These are phyloP conservation scores for Wallacemonas collosoma DNA, from an alignment of 208 protist genomes.

Conservation along the genomic window DNA sequence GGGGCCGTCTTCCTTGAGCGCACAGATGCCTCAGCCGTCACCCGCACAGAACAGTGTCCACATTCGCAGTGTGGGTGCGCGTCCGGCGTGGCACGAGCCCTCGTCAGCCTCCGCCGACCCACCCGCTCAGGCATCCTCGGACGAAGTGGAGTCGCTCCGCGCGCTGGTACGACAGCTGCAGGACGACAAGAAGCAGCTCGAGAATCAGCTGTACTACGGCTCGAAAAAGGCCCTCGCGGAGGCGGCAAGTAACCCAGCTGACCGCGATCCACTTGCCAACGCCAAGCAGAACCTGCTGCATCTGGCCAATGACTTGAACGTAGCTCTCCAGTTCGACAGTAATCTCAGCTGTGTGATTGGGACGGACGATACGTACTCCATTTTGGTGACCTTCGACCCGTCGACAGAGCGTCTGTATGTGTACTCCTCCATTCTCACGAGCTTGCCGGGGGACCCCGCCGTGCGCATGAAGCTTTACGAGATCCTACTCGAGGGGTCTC, in stretches of 20 bases:
- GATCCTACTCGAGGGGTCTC: constrained; percentile 69
- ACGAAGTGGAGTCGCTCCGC: constrained; percentile 18
- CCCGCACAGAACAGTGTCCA: too few relatives aligned
- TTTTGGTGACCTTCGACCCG: constrained; percentile 75
- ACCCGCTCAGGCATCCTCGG: neutral
- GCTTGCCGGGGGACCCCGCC: constrained; percentile 40
- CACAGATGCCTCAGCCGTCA: too few relatives aligned
- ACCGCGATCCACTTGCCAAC: constrained; percentile 38
- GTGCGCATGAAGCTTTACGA: constrained; percentile 77
- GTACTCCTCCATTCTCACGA: constrained; percentile 72
- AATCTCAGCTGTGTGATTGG: constrained; percentile 79
- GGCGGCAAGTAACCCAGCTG: neutral
- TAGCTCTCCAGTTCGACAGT: constrained; percentile 65
- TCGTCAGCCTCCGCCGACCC: neutral
- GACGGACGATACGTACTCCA: constrained; percentile 58
- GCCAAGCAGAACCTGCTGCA: constrained; percentile 56
- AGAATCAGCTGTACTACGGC: constrained; percentile 24
- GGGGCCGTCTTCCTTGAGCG: too few relatives aligned
- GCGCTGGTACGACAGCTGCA: constrained; percentile 38
- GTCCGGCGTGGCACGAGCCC: neutral
- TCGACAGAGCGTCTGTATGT: constrained; percentile 80
- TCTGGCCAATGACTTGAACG: constrained; percentile 47
- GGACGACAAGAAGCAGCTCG: constrained; percentile 34
- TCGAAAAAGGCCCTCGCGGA: neutral
- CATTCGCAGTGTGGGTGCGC: constrained; percentile 4